These are phyloP conservation scores for Prototheca cutis DNA, from an alignment of 163 green algal genomes.

Conservation along the genomic window DNA sequence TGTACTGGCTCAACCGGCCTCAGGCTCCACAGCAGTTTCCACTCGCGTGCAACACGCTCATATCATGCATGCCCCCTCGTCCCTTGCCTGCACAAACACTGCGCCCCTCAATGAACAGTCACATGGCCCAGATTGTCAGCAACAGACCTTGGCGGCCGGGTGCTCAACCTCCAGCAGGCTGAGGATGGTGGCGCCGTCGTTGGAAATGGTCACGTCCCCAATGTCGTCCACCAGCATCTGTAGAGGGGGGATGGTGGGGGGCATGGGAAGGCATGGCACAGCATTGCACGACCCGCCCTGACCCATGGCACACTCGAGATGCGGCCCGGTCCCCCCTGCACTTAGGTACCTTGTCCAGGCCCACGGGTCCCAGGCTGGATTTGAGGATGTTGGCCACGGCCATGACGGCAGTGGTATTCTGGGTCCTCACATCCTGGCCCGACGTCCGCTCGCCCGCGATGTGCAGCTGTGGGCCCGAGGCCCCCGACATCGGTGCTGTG, in stretches of 20 bases:
- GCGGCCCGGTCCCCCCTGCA: not conserved
- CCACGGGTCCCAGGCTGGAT: conserved; percentile 87
- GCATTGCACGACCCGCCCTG: no score
- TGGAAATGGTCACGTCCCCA: conserved; percentile 98
- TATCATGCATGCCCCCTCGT: no score
- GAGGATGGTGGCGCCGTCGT: conserved; percentile 98
- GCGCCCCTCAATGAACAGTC: no score
- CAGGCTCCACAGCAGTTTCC: no score
- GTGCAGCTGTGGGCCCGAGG: conserved; percentile 20
- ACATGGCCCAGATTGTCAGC: no score
- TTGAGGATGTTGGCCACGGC: conserved; percentile 98
- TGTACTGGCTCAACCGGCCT: no score
- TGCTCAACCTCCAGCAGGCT: conserved; percentile 98
- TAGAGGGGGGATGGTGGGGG: not conserved
- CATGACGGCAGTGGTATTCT: conserved; percentile 87
- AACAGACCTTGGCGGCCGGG: conserved; percentile 98
- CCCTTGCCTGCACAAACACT: no score
- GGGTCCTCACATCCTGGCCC: conserved; percentile 53
- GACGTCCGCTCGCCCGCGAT: conserved; percentile 33
- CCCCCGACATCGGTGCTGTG: conserved; percentile 7
- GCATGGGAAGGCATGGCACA: not conserved
- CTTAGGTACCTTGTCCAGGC: conserved; percentile 88
- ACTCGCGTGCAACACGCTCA: no score
- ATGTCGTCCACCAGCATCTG: conserved; percentile 99
- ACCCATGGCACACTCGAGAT: no score